Conservation (phyloP, 139 green algal species). For the Chlamydomonas urium region DNA sequence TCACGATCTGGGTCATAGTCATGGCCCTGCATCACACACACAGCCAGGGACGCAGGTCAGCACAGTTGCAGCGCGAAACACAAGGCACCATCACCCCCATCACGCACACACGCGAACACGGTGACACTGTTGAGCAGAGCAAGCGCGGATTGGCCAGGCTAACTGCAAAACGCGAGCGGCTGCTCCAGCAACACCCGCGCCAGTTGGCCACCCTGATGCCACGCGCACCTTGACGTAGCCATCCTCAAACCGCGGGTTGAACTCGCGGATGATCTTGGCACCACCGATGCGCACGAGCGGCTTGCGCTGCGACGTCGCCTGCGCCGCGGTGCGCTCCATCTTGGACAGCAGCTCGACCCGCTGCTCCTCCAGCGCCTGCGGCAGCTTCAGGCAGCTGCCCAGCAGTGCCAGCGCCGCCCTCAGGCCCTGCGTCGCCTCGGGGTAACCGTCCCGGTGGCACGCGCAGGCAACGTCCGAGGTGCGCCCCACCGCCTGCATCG, state of each 20-base stretch:
- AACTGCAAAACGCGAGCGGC: too few relatives aligned
- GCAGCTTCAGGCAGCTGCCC: background rate
- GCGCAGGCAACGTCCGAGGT: too few relatives aligned
- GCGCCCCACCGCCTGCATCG: conserved; percentile 17
- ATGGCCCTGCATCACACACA: too few relatives aligned
- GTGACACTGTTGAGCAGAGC: too few relatives aligned
- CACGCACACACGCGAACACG: background rate
- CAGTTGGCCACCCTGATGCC: too few relatives aligned
- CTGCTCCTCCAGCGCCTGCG: background rate
- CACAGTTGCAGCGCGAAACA: too few relatives aligned
- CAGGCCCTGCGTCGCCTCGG: conserved; percentile 14
- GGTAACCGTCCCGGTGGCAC: background rate
- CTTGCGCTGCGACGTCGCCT: background rate
- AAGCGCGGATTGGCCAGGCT: too few relatives aligned
- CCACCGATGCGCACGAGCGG: background rate
- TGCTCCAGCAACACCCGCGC: too few relatives aligned
- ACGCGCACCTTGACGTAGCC: too few relatives aligned
- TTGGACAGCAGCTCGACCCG: background rate
- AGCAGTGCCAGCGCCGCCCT: conserved; percentile 1
- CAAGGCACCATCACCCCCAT: too few relatives aligned
- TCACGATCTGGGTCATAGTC: conserved; percentile 83
- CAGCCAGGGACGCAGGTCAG: too few relatives aligned
- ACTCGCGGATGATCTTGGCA: conserved; percentile 29
- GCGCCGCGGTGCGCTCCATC: background rate
- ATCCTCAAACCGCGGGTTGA: conserved; percentile 91